Evolutionary conservation across 352 stramenopile genomes (phyloP).

Genomic region (Phytophthora brassicae): DNA sequence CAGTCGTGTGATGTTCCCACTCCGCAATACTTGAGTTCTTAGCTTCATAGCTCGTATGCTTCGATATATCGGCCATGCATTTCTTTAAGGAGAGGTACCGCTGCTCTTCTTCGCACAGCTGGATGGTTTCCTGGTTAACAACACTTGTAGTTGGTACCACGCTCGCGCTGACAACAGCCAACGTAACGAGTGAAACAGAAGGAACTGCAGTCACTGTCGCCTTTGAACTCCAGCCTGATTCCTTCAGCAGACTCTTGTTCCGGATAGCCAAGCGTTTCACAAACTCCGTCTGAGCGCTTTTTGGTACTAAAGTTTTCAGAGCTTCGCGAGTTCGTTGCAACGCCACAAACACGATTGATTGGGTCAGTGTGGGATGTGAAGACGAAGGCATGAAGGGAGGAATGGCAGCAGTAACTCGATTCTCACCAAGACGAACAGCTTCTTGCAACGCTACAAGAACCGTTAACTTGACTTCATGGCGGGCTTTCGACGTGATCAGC

Average conservation of each 20-base stretch:
- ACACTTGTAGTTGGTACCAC: neutral
- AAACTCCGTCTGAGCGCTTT: slow-evolving; percentile 53
- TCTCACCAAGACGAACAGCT: slow-evolving; percentile 34
- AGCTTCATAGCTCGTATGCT: neutral
- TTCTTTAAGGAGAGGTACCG: slow-evolving; percentile 23
- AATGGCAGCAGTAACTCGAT: slow-evolving; percentile 35
- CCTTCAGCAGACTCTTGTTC: slow-evolving; percentile 50
- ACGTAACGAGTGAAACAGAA: neutral
- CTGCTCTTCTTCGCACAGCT: neutral
- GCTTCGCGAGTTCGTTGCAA: slow-evolving; percentile 33
- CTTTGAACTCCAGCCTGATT: slow-evolving; percentile 16
- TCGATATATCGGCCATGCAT: slow-evolving; percentile 19
- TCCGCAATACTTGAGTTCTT: slow-evolving; percentile 7
- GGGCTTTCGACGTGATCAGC: slow-evolving; percentile 39
- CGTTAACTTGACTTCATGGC: slow-evolving; percentile 30
- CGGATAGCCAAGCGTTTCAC: slow-evolving; percentile 43
- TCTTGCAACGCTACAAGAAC: slow-evolving; percentile 30
- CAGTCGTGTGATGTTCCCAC: slow-evolving; percentile 18
- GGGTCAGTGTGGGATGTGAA: slow-evolving; percentile 38
- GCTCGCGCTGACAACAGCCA: neutral
- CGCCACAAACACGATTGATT: slow-evolving; percentile 37
- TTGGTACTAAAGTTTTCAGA: slow-evolving; percentile 39
- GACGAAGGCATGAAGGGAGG: slow-evolving; percentile 40
- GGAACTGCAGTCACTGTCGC: neutral
- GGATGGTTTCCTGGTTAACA: neutral